Base-by-base conservation (phyloP, 805 yeast species). In the Suhomyces kilbournensis region DNA sequence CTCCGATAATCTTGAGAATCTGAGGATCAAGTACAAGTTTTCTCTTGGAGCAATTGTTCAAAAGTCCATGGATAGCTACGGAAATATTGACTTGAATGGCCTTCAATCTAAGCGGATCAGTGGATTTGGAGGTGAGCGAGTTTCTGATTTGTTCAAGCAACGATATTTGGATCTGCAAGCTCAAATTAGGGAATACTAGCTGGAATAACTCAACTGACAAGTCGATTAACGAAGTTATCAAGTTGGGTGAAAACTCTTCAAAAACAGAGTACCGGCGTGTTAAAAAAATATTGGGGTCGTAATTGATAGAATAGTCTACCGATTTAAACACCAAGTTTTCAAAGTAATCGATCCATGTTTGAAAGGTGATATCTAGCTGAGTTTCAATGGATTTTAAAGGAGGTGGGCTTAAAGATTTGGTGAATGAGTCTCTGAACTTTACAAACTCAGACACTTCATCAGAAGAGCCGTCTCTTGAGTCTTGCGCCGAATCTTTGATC, bases 81-180 rank as follows among this genome's bases (percentile, higher is more conserved):
- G 88, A 71, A 1, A 81, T 66, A 61, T 92, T 92, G 4, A 86
- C 73, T 1, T 78, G 67, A 7, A 86, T 74, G 0, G 92, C 88
- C 46, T 63, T 63, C 15, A 54, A 53, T 34, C 79, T 58, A 23
- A 71, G 54, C 0, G 74, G 70, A 50, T 71, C 75, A 12, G 62
- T 51, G 0, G 62, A 48, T 57, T 70, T 60, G 28, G 76, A 69
- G 26, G 81, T 74, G 46, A 80, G 53, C 1, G 76, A 66, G 3
- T 85, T 74, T 57, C 91, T 79, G 55, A 94, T 68, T 50, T 85
- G 88, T 61, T 93, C 97, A 19, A 94, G 68, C n/a, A 94, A 76
- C 0, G 97, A 90, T 53, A 86, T 85, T 62, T 93, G 97, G 49
- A 94, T 87, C 55, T 90, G 88, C 4, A 82, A 69, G 7, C 92